Percentiles rank a stretch among this genome's conserved stretches.
These are phyloP conservation scores for Vaucheria bursata DNA, from an alignment of 352 stramenopile genomes.

Conservation along the genomic window DNA sequence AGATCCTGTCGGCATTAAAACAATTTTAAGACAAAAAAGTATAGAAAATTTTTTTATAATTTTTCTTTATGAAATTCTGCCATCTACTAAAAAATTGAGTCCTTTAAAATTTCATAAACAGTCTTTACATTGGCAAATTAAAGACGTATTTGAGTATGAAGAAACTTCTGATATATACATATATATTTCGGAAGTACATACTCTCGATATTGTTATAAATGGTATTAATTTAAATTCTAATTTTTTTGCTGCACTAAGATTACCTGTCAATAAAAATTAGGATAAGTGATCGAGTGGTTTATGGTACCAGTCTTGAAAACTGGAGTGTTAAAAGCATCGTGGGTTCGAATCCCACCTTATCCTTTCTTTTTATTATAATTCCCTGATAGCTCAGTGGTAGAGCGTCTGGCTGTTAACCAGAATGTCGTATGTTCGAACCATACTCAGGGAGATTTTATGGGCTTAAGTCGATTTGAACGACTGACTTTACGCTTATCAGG, in stretches of 20 bases:
- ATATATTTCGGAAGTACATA: not conserved
- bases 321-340: slow-evolving; percentile 40
- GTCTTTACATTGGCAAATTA: not conserved
- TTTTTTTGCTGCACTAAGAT: not conserved
- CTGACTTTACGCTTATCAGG: not conserved
- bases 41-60: not conserved
- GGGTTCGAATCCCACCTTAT: slow-evolving; percentile 48
- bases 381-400: no score
- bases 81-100: not conserved
- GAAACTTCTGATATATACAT: not conserved
- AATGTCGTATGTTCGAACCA: no score
- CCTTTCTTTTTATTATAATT: no score
- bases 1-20: not conserved
- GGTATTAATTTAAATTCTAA: not conserved
- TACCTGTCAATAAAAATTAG: not conserved
- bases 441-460: no score
- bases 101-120: not conserved
- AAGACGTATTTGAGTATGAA: not conserved
- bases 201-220: not conserved
- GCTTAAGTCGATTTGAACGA: not conserved
- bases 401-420: no score
- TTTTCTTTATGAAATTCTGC: not conserved
- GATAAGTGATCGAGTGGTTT: slow-evolving; percentile 48
- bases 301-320: slow-evolving; percentile 51
- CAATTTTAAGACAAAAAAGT: not conserved